Base-by-base conservation (phyloP, 352 stramenopile genomes). In the Pythium utonaiense region DNA sequence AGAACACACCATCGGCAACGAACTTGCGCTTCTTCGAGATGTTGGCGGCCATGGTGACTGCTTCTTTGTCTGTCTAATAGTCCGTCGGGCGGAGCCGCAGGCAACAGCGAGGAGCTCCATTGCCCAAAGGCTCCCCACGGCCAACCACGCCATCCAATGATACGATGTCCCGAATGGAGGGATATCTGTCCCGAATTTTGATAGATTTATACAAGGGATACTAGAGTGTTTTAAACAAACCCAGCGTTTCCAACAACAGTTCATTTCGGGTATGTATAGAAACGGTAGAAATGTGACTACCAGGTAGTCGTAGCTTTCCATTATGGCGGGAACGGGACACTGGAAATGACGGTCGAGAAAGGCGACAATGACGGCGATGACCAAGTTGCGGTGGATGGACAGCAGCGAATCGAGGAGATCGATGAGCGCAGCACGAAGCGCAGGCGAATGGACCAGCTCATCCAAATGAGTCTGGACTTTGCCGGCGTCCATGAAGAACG, bases 11-110 rank as follows among this genome's bases (percentile, higher is more conserved):
- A 78, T 99, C 97, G 48, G 97, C 96, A 59, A 99, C 91, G 83
- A 99, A 99, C 88, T 99, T 99, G 72, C 96, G 92, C 89, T 99
- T 99, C 91, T 98, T 98, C 51, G 93, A 98, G 75, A 99, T 98
- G 71, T 93, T 96, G 64, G 78, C 70, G 65, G 89, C 86, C 88
- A 96, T 96, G 48, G 45, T 79, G 57, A 65, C 64, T 75, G 59
- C 64, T 73, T 65, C 33, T 36, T 69, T 63, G 53, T 59, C 52
- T 59, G 62, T 69, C 61, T 57, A 57, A 60, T 65, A 49, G 50
- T 49, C 59, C 57, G 25, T 27, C 61, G 62, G 48, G 47, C 67
- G 51, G 56, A 57, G 49, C 51, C 45, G 61, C 38, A 24, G 38
- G 28, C 5, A 25, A 19, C 3, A 14, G 5, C 40, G 19, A 27